Conservation (phyloP, 306 rosid species). For the Lupinus albus region DNA sequence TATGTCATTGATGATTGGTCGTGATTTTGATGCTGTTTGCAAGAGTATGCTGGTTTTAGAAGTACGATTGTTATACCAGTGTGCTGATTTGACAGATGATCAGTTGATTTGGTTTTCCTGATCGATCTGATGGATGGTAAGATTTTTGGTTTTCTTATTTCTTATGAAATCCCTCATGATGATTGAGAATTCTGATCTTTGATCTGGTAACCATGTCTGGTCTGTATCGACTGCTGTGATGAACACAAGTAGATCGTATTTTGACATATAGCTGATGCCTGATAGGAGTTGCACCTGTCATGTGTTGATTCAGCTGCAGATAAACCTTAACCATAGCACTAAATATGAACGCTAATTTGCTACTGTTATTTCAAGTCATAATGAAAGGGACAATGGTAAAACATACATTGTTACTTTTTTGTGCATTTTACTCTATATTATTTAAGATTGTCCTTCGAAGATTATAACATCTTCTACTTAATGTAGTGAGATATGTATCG, state of each 20-base stretch:
- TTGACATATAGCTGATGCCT: constrained; percentile 54
- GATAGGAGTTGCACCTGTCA: constrained; percentile 56
- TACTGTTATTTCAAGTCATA: constrained; percentile 42
- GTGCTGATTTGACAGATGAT: constrained; percentile 65
- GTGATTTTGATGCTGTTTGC: constrained; percentile 77
- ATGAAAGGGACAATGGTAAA: constrained; percentile 49
- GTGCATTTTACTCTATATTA: constrained; percentile 37
- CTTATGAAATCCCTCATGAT: constrained; percentile 40
- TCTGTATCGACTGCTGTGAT: constrained; percentile 50
- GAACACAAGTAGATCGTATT: constrained; percentile 48
- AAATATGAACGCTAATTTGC: constrained; percentile 45
- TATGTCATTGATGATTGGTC: constrained; percentile 67
- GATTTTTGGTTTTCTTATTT: constrained; percentile 53
- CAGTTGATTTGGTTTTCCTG: constrained; percentile 54
- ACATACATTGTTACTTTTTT: constrained; percentile 39
- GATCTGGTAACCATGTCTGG: constrained; percentile 47
- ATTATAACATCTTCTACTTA: constrained; percentile 53
- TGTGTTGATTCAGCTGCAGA: constrained; percentile 48
- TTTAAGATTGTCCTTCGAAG: constrained; percentile 40
- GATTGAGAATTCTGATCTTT: constrained; percentile 49
- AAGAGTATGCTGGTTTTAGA: constrained; percentile 68
- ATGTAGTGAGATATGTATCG: constrained; percentile 61
- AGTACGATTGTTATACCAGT: constrained; percentile 61
- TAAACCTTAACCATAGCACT: constrained; percentile 45
- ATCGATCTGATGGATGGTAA: constrained; percentile 61